Evolutionary conservation across 768 basidiomycete genomes (phyloP).

Genomic region (Kwoniella botswanensis): DNA sequence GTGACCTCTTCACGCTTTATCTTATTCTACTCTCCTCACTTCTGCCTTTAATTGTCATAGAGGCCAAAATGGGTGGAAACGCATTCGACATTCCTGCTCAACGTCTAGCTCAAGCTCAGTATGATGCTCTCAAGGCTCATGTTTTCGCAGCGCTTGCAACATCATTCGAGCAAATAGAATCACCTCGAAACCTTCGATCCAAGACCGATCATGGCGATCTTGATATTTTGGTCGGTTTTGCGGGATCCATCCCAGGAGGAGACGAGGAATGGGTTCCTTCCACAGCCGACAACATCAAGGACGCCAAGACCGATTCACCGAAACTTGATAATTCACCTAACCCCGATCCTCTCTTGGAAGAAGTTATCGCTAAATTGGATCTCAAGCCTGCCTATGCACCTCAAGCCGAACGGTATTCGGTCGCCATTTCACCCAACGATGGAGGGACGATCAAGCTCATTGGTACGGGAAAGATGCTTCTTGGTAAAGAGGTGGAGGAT

Average conservation of each 20-base stretch:
- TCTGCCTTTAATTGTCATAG: too few relatives aligned
- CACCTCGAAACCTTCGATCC: slow-evolving; percentile 15
- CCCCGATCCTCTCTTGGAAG: background rate
- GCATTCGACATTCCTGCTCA: slow-evolving; percentile 35
- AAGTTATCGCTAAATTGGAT: background rate
- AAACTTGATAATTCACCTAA: background rate
- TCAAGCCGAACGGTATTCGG: background rate
- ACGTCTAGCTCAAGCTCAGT: slow-evolving; percentile 33
- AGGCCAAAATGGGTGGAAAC: slow-evolving; percentile 40
- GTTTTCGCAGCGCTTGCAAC: slow-evolving; percentile 6
- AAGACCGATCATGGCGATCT: slow-evolving; percentile 49
- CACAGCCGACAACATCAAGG: too few relatives aligned
- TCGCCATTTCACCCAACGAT: background rate
- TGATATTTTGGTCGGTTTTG: slow-evolving; percentile 31
- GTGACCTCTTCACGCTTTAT: too few relatives aligned
- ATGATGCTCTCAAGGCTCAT: slow-evolving; percentile 17
- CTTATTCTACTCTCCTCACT: too few relatives aligned
- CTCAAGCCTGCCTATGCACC: slow-evolving; percentile 1
- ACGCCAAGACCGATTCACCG: background rate
- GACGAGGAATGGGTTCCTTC: slow-evolving; percentile 17
- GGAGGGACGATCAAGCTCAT: slow-evolving; percentile 7
- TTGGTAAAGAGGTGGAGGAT: slow-evolving; percentile 11
- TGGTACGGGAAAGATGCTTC: slow-evolving; percentile 18
- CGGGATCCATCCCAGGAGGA: background rate
- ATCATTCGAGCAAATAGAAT: slow-evolving; percentile 10